Base-by-base conservation (phyloP, 2,329 filamentous ascomycete species). In the Tolypocladium inflatum region DNA sequence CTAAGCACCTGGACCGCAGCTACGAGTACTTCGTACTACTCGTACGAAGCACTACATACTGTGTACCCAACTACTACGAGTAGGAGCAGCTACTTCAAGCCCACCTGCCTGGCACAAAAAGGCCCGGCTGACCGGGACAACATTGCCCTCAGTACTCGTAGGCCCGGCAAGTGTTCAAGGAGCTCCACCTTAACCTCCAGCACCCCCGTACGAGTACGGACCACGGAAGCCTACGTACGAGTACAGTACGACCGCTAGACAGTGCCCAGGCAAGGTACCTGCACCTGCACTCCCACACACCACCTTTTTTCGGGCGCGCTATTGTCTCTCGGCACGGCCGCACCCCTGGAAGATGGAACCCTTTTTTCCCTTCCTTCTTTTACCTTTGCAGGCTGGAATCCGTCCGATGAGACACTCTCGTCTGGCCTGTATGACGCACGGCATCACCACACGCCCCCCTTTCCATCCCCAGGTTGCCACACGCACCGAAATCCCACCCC, bases 351-450 rank as follows among this genome's bases (percentile, higher is more conserved):
- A 50, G 57, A 64, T 58, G 62, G 61, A 60, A 58, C 54, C 57
- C 41, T 37, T 39, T 56, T 56, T 39, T 26, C 37, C 30, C 19
- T 51, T 58, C 15, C 26, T n/a, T 57, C 61, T 55, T 57, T 45
- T 58, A 53, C 57, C 57, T 57, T 63, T 63, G 54, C 59, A 58
- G 57, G 45, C 58, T 67, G 65, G 64, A 66, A 67, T 68, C 67
- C 66, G 64, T 68, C 70, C 66, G 65, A 67, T 68, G 67, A 71
- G 64, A 68, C 67, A 68, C 67, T 68, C 70, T 64, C 70, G 66
- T 63, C 63, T 55, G 63, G 62, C 59, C 64, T 61, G 60, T 60
- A 70, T 70, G 67, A 68, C 68, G 68, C 67, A 70, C 52, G 43
- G 41, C 56, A 43, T 26, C 21, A 10, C 10, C 45, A n/a, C 54